Percentiles rank a stretch among this genome's conserved stretches.
Evolutionary conservation across 352 stramenopile species (phyloP).

Genomic region (Phytophthora sojae): DNA sequence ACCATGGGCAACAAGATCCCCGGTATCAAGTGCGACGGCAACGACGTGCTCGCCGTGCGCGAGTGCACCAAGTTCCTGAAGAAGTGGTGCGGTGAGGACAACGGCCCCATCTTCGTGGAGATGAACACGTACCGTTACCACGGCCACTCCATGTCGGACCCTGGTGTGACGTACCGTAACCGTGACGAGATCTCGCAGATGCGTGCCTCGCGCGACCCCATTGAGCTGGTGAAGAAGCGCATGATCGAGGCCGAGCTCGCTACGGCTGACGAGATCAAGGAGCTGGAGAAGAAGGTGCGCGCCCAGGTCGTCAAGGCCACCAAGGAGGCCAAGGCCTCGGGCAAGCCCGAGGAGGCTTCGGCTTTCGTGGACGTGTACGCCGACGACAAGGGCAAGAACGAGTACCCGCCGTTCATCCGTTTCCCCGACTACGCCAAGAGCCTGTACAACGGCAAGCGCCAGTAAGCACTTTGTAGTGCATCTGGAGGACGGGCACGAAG

Average conservation of each 20-base stretch:
- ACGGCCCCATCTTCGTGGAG: conserved; percentile 99
- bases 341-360: conserved; percentile 51
- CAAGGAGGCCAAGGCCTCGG: conserved; percentile 92
- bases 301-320: conserved; percentile 97
- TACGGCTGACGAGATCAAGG: conserved; percentile 98
- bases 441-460: conserved; percentile 86
- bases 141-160: conserved; percentile 99
- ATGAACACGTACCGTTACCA: conserved; percentile 99
- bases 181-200: conserved; percentile 99
- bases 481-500: conserved; percentile 17
- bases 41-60: conserved; percentile 98
- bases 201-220: conserved; percentile 97
- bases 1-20: conserved; percentile 99
- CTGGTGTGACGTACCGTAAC: conserved; percentile 99
- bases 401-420: conserved; percentile 96
- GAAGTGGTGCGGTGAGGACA: conserved; percentile 95
- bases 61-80: conserved; percentile 98
- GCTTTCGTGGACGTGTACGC: conserved; percentile 92
- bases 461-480: conserved; percentile 31
- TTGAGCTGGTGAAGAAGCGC: conserved; percentile 99
- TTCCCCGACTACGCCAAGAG: conserved; percentile 97
- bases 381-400: conserved; percentile 90
- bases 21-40: conserved; percentile 99
- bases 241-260: conserved; percentile 95
- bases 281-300: conserved; percentile 98